Evolutionary conservation across 768 basidiomycete species (phyloP).

Genomic region (Crassisporium funariophilum): DNA sequence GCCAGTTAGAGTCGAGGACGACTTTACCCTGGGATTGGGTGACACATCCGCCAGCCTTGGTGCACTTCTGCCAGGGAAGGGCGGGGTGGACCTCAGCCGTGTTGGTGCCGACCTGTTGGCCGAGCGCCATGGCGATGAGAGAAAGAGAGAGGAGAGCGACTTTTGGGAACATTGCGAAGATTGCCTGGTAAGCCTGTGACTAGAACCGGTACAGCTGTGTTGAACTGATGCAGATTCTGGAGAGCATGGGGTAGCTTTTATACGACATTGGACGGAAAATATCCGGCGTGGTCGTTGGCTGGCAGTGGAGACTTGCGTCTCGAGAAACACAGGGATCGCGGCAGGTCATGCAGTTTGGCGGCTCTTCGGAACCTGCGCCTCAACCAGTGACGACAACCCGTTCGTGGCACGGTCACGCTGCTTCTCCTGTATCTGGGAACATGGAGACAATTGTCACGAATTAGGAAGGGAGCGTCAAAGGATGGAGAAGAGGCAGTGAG

Average conservation of each 20-base stretch:
- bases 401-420: too few species aligned
- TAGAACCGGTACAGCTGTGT: slow-evolving; percentile 1
- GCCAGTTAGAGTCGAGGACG: slow-evolving; percentile 56
- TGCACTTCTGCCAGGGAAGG: slow-evolving; percentile 46
- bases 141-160: slow-evolving; percentile 36
- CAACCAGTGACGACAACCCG: too few species aligned
- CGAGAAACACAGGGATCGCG: too few species aligned
- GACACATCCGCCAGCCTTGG: slow-evolving; percentile 41
- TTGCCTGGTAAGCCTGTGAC: too few species aligned
- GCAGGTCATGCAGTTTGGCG: too few species aligned
- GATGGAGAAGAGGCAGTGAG: too few species aligned
- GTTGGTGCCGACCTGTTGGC: slow-evolving; percentile 52
- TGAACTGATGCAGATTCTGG: slow-evolving; percentile 4
- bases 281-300: slow-evolving; percentile 2
- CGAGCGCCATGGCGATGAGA: slow-evolving; percentile 38
- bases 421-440: too few species aligned
- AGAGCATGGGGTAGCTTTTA: too few species aligned
- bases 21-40: slow-evolving; percentile 33
- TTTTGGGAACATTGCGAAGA: slow-evolving; percentile 35
- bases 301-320: background rate
- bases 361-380: too few species aligned
- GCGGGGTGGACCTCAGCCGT: slow-evolving; percentile 52
- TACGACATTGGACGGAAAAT: background rate
- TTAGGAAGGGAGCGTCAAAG: too few species aligned
- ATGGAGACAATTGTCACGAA: too few species aligned